These are phyloP conservation scores for Backusella luteola DNA, from an alignment of 192 early-diverging fungal species.

Conservation along the genomic window DNA sequence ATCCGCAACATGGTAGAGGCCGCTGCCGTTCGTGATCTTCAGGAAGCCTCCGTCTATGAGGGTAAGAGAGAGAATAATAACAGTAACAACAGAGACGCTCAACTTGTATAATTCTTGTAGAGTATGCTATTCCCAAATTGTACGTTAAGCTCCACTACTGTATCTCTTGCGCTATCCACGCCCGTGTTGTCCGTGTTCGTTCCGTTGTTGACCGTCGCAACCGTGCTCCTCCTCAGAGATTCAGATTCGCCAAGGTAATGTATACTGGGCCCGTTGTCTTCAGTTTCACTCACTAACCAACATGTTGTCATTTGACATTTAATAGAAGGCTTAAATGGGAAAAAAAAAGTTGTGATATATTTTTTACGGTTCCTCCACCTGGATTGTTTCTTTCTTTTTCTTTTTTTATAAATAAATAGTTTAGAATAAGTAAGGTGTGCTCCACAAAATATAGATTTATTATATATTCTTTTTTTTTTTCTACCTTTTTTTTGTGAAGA, in stretches of 20 bases:
- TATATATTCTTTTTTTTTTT: not conserved
- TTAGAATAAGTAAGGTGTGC: not conserved
- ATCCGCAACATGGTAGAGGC: conserved; percentile 99
- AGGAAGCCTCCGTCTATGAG: conserved; percentile 94
- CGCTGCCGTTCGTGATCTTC: conserved; percentile 95
- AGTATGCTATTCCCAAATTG: conserved; percentile 96
- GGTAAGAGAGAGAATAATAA: conserved; percentile 42
- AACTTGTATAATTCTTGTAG: conserved; percentile 32
- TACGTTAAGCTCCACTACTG: conserved; percentile 99
- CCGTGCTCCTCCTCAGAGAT: conserved; percentile 92
- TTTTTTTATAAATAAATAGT: not conserved
- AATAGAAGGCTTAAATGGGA: conserved; percentile 18
- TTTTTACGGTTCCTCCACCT: not conserved
- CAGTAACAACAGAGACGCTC: not conserved
- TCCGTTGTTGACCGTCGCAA: conserved; percentile 86
- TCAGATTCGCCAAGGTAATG: conserved; percentile 77
- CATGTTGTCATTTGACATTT: not conserved
- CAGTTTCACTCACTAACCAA: not conserved
- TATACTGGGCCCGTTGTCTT: too few species aligned
- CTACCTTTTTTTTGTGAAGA: not conserved
- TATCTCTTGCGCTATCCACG: conserved; percentile 97
- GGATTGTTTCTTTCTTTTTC: not conserved
- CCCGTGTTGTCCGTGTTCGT: conserved; percentile 92
- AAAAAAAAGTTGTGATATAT: not conserved
- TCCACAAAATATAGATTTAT: not conserved